A percentile compares a stretch with the other conserved stretches of the same genome.
Conservation (phyloP, 495 filamentous ascomycete species). For the Tuber umbilicatum region DNA sequence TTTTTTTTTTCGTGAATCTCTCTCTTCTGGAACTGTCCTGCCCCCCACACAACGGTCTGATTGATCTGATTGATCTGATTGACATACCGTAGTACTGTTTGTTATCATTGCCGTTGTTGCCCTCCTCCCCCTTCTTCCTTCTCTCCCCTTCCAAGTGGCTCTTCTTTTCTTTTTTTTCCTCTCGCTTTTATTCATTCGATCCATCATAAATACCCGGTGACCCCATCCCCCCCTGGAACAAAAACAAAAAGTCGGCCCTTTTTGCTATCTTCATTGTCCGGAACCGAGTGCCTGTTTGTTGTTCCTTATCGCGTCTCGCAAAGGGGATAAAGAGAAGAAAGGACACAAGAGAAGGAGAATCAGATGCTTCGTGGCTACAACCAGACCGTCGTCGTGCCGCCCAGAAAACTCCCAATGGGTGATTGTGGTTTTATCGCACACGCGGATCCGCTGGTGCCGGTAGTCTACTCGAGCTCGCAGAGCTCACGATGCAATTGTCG, state of each 20-base stretch:
- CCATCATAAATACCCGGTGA: conserved; percentile 3
- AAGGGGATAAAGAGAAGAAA: not conserved
- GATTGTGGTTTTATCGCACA: conserved; percentile 29
- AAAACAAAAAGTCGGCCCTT: not conserved
- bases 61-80: not conserved
- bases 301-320: conserved; percentile 1
- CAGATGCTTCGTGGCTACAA: conserved; percentile 28
- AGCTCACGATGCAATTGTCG: conserved; percentile 30
- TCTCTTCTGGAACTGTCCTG: not conserved
- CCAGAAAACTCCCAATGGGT: conserved; percentile 30
- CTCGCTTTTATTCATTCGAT: not conserved
- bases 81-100: not conserved
- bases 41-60: not conserved
- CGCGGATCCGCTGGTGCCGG: conserved; percentile 18
- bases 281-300: not conserved
- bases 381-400: conserved; percentile 18
- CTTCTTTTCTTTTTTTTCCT: not conserved
- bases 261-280: not conserved
- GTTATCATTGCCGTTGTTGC: not conserved
- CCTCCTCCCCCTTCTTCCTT: not conserved
- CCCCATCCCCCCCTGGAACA: not conserved
- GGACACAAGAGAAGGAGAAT: not conserved
- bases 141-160: not conserved
- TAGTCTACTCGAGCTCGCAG: conserved; percentile 17
- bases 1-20: not conserved